Base-by-base conservation (phyloP, 441 rosid species). In the Adansonia rubrostipa region DNA sequence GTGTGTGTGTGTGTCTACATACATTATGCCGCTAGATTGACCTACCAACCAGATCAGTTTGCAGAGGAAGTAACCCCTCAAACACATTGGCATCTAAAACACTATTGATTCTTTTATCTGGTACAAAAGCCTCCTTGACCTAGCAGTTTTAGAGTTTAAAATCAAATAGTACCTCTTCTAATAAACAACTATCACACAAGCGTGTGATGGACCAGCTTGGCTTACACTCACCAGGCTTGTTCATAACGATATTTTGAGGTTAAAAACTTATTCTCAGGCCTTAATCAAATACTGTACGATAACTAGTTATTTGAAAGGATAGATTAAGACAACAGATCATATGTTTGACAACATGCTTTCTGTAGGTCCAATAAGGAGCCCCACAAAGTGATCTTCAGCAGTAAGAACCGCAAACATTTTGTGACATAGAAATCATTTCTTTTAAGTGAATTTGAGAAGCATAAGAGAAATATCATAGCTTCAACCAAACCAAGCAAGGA, bases 61-160 rank as follows among this genome's bases (percentile, higher is more conserved):
- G 56, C 17, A 36, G 19, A 36, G 8, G 63, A 71, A 71, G 62
- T 54, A 71, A 71, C 47, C 48, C 60, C 33, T 56, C 64, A 36
- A 54, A 56, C 28, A 72, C 64, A 6, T 56, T 36, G 50, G 60
- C 62, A 56, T 40, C 76, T 40, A 56, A 73, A 73, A 73, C 14
- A 14, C 17, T n/a, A 72, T 40, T 72, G 63, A n/a, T 71, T 71
- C 63, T 17, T 33, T 50, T 51, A 14, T 13, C 20, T 15, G 45
- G 14, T 70, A 70, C 28, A 14, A 50, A 71, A 71, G 45, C 61
- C 74, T 50, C 47, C 61, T 8, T 51, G 61, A 51, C 19, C 61
- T 28, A 71, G 15, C 24, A 1, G 14, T 71, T 71, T 36, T 14
- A 71, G 74, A 28, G 22, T 15, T 71, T 15, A 51, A 71, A 28